A percentile compares a stretch with the other conserved stretches of the same genome.
phyloP scores from a whole-genome alignment of 2,329 filamentous ascomycete genomes.

The Penicillium polonicum region DNA sequence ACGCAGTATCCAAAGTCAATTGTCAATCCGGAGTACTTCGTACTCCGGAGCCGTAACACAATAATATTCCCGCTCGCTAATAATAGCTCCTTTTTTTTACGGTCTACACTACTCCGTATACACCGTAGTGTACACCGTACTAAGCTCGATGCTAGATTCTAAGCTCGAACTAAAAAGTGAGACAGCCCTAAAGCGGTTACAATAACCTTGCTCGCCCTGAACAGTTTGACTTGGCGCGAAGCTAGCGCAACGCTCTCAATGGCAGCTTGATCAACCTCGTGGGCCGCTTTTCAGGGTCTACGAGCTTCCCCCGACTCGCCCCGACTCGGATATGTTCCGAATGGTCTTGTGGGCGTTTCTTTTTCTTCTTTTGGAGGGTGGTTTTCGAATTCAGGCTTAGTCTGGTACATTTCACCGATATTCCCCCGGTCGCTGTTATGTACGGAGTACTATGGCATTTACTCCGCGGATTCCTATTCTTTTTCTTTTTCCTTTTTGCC shows the following conservation, averaged over 20 bases:
- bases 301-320: neutral
- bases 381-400: neutral
- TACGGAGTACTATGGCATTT: neutral
- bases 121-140: neutral
- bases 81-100: neutral
- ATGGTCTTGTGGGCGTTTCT: neutral
- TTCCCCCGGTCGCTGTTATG: neutral
- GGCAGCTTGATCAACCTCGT: neutral
- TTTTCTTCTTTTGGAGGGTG: no score
- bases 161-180: slow-evolving; percentile 2
- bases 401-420: neutral
- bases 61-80: slow-evolving; percentile 5
- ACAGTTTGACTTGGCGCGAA: neutral
- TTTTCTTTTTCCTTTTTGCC: neutral
- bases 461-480: no score
- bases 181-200: slow-evolving; percentile 3
- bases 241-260: neutral
- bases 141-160: neutral
- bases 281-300: neutral
- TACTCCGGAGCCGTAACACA: neutral
- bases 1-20: neutral
- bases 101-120: neutral
- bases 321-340: neutral
- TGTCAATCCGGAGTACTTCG: no score
- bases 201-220: neutral